Evolutionary conservation across 2,329 filamentous ascomycete genomes (phyloP), one percentile per base, ranked within the genome.

Genomic region (Venturiaceae sp.): DNA sequence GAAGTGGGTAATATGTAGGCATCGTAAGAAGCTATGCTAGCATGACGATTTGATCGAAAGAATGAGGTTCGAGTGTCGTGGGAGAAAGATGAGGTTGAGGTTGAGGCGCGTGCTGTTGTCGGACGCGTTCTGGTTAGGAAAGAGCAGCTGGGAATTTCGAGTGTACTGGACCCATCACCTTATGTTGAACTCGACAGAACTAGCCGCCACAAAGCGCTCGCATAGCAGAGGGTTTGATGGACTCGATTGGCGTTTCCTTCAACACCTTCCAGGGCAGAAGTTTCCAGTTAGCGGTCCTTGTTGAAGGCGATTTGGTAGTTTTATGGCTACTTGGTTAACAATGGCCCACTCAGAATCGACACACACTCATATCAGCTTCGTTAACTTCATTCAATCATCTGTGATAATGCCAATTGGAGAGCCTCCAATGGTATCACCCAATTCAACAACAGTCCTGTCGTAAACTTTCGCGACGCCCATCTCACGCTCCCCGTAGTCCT

Each of bases 391-490:
- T 52, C 55, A 57, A 57, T 47, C 44, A 50, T 78, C 75, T 1
- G 75, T 77, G 28, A 76, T 72, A 53, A 78, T 74, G 2, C 76
- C 76, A 63, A 78, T 77, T 44, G 71, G 70, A 3, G 71, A 69
- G 13, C 71, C 72, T 21, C 81, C 85, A 30, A 94, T 71, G 11
- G 81, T 78, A 65, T 86, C 84, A 0, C 87, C 89, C 14, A 95
- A 72, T 66, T 88, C 80, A 39, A 89, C 80, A 63, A 95, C 82
- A 0, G 90, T 94, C 65, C 81, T 81, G 69, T 94, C 88, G 72
- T 94, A 96, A 1, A 95, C 84, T 62, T 80, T 80, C 0, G 85
- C 88, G 54, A 88, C 83, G 62, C 87, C 85, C 79, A 92, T 83
- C 62, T 88, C 80, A 64, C 77, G 78, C 36, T 64, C 64, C 14